Base-by-base conservation (phyloP, 495 filamentous ascomycete genomes). In the Delitschia confertaspora region DNA sequence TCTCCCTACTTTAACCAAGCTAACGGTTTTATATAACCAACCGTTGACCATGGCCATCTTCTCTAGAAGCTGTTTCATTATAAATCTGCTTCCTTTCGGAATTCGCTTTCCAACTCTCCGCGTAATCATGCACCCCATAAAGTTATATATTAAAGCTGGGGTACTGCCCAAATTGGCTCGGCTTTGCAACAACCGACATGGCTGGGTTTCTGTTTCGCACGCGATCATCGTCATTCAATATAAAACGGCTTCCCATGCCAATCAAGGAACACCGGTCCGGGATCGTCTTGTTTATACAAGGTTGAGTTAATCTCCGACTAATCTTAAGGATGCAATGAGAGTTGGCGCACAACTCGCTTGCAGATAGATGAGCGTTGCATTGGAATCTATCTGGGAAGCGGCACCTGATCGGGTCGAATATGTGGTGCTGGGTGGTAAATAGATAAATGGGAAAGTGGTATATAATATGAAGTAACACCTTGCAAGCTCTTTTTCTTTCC, bases 91-190 rank as follows among this genome's bases (percentile, higher is more conserved):
- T n/a, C n/a, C n/a, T n/a, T n/a, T n/a, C n/a, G n/a, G n/a, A n/a
- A n/a, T n/a, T n/a, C n/a, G n/a, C n/a, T n/a, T n/a, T n/a, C n/a
- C n/a, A n/a, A n/a, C n/a, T n/a, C n/a, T n/a, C n/a, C n/a, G n/a
- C n/a, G n/a, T n/a, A n/a, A n/a, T n/a, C n/a, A n/a, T n/a, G n/a
- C n/a, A n/a, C n/a, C n/a, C n/a, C n/a, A n/a, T n/a, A n/a, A n/a
- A n/a, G n/a, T n/a, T n/a, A n/a, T 16, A 53, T 8, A 53, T 53
- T 45, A 53, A 42, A 35, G 30, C 49, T 31, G 49, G 49, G 43
- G 49, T 42, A 43, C 42, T 11, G 16, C 19, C 42, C 42, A 8
- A 47, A 42, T 27, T 6, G 30, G 32, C 38, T 47, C 49, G 49
- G 43, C 37, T 42, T 16, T 11, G 8, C 24, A 53, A 26, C 19